A percentile compares a stretch with the other conserved stretches of the same genome.
phyloP scores from a whole-genome alignment of 23 red algal species.

The Gracilaria caudata region DNA sequence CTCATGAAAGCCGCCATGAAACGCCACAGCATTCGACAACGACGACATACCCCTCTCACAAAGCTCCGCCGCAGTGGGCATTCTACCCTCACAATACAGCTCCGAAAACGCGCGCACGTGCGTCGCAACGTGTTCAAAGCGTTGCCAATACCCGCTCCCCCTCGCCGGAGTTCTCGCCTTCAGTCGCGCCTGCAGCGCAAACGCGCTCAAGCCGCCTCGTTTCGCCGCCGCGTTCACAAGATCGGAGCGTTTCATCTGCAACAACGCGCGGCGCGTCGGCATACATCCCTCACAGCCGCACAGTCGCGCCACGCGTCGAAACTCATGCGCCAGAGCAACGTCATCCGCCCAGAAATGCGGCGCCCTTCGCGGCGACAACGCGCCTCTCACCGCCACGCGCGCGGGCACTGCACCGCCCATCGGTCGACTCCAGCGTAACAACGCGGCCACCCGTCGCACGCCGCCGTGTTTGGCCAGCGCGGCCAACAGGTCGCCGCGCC shows the following conservation, averaged over 20 bases:
- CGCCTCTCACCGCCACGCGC: background rate
- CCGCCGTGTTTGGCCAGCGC: constrained; percentile 65
- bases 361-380: background rate
- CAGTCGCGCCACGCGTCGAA: constrained; percentile 3
- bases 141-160: constrained; percentile 23
- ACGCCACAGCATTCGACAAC: constrained; percentile 38
- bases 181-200: constrained; percentile 1
- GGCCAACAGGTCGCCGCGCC: constrained; percentile 53
- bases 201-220: constrained; percentile 38
- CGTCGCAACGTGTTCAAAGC: constrained; percentile 3
- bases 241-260: constrained; percentile 9
- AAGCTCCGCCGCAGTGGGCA: constrained; percentile 60
- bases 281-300: constrained; percentile 8
- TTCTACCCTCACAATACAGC: background rate
- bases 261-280: constrained; percentile 39
- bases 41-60: background rate
- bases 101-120: constrained; percentile 10
- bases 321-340: constrained; percentile 10
- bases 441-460: constrained; percentile 21
- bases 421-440: constrained; percentile 22
- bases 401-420: background rate
- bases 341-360: constrained; percentile 25
- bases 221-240: constrained; percentile 39
- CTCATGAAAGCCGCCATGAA: constrained; percentile 49
- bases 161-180: background rate